Evolutionary conservation across 31 red algal genomes (phyloP).

Genomic region (Odonthalia washingtoniensis): DNA sequence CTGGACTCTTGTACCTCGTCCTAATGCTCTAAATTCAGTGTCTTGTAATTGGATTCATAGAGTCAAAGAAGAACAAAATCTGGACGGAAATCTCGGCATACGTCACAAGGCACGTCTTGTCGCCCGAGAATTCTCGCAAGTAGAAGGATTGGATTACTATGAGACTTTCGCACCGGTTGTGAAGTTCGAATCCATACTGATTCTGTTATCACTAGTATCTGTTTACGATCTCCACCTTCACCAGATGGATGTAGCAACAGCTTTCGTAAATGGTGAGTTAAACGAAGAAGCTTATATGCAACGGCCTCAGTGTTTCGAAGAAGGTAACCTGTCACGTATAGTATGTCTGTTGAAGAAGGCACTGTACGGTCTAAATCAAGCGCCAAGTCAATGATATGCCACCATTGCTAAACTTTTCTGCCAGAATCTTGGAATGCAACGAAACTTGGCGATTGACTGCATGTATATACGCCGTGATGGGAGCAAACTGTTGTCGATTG

Average conservation of each 20-base stretch:
- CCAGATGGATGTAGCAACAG: conserved; percentile 23
- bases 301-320: not conserved
- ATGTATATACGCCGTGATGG: too few relatives aligned
- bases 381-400: too few relatives aligned
- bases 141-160: too few relatives aligned
- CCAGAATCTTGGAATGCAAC: too few relatives aligned
- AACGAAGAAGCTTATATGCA: too few relatives aligned
- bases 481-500: too few relatives aligned
- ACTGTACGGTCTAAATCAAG: conserved; percentile 20
- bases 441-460: too few relatives aligned
- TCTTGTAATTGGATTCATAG: conserved; percentile 26
- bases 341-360: not conserved
- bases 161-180: too few relatives aligned
- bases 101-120: conserved; percentile 27
- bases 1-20: conserved; percentile 30
- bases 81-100: not conserved
- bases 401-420: too few relatives aligned
- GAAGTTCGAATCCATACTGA: not conserved
- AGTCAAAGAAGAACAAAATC: not conserved
- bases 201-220: not conserved
- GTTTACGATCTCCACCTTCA: not conserved
- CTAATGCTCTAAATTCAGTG: not conserved
- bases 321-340: not conserved
- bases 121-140: conserved; percentile 17
- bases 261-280: conserved; percentile 31